Percentiles rank a stretch among this genome's conserved stretches.
phyloP scores from a whole-genome alignment of 1,284 basidiomycete genomes.

The Volvariella surrecta region DNA sequence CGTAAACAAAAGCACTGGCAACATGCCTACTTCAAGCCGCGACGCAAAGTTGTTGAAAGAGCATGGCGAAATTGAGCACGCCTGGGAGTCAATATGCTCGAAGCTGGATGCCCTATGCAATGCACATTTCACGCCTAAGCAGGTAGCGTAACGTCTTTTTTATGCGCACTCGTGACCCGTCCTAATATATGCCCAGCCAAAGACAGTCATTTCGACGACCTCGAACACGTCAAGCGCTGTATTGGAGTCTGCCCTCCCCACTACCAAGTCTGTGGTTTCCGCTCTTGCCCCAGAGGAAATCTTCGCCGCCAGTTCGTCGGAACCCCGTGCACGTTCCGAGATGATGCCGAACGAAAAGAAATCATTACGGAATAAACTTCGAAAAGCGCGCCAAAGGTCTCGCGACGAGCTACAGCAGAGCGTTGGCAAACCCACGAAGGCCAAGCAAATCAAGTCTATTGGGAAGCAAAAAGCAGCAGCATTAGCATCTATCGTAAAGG shows the following conservation, averaged over 20 bases:
- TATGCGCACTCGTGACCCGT: slow-evolving; percentile 6
- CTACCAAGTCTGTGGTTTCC: slow-evolving; percentile 64
- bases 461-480: slow-evolving; percentile 82
- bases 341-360: slow-evolving; percentile 85
- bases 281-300: slow-evolving; percentile 96
- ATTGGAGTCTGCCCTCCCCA: slow-evolving; percentile 88
- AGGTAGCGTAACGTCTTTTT: slow-evolving; percentile 44
- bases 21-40: slow-evolving; percentile 57
- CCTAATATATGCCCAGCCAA: slow-evolving; percentile 51
- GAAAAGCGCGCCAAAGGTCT: slow-evolving; percentile 69
- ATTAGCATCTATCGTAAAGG: slow-evolving; percentile 72
- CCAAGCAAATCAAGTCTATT: slow-evolving; percentile 31
- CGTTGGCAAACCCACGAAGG: slow-evolving; percentile 57
- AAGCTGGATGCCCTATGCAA: slow-evolving; percentile 95
- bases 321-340: slow-evolving; percentile 65
- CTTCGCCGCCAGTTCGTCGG: slow-evolving; percentile 50
- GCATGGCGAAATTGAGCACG: slow-evolving; percentile 76
- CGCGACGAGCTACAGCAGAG: slow-evolving; percentile 63
- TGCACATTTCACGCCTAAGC: slow-evolving; percentile 93
- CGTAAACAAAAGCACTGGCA: slow-evolving; percentile 53
- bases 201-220: slow-evolving; percentile 81
- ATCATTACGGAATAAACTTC: slow-evolving; percentile 58
- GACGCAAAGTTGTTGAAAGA: slow-evolving; percentile 88
- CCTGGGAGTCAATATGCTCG: slow-evolving; percentile 82
- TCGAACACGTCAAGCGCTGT: slow-evolving; percentile 81